Base-by-base conservation (phyloP, 768 basidiomycete genomes). In the Crucibulum laeve region DNA sequence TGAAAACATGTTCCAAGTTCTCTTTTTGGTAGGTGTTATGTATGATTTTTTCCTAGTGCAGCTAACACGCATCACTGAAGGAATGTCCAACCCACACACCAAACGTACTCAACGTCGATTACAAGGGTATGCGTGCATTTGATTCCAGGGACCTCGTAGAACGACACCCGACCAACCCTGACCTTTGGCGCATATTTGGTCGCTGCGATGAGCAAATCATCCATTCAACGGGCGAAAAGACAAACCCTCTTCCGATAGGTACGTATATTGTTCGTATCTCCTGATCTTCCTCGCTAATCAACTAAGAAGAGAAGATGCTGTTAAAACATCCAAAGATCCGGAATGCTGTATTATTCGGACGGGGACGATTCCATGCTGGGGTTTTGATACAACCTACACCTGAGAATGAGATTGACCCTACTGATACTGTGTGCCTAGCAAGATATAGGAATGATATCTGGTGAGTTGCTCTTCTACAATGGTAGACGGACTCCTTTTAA, bases 171-270 rank as follows among this genome's bases (percentile, higher is more conserved):
- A 60, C 59, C 1, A 56, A 62, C 10, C 53, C 57, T 0, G 49
- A 53, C 1, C 35, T 56, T 5, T 71, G 58, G 53, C 56, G 45
- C 26, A 43, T 68, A 1, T 53, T 48, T 23, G 70, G 71, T 1
- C 51, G 71, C 3, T 53, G 52, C 10, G 71, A 72, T 45, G 70
- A 72, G 28, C 67, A 68, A 47, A 67, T 71, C 40, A 60, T 64
- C 50, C 55, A 66, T 25, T 59, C 53, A 21, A 64, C 56, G 5
- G 63, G 65, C 4, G 64, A 67, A 42, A 69, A 65, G 69, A 62
- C 64, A 41, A 68, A 62, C 52, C 49, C 70, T 38, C 50, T 58
- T 43, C 58, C 71, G 38, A 26, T 71, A 51, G 60, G 61, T 65
- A 34, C 47, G 51, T 44, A 2, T 15, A 19, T 38, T 18, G 28